phyloP scores from a whole-genome alignment of 805 yeast genomes.

The Metschnikowia baotianmanensis region DNA sequence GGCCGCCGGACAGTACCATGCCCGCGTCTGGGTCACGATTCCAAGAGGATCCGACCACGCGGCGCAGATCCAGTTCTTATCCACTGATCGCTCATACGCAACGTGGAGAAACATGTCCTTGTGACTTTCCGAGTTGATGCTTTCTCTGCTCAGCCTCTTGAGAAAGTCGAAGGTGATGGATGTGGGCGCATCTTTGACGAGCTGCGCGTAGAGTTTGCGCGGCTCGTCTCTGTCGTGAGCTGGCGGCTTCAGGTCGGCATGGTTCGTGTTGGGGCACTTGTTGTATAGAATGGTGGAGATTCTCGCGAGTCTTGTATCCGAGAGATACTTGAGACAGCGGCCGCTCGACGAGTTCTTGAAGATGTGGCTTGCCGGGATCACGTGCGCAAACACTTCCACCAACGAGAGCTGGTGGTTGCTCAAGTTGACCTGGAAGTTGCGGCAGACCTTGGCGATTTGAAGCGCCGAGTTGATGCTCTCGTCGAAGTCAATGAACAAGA shows the following conservation, averaged over 20 bases:
- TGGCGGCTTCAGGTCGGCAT: conserved; percentile 1
- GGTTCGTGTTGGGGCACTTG: conserved; percentile 42
- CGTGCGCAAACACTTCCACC: conserved; percentile 37
- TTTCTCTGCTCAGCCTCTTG: conserved; percentile 22
- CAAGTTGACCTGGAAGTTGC: conserved; percentile 42
- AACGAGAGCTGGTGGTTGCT: conserved; percentile 40
- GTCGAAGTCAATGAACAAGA: conserved; percentile 49
- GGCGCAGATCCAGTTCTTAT: conserved; percentile 80
- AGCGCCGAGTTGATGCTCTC: conserved; percentile 44
- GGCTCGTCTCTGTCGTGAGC: conserved; percentile 9
- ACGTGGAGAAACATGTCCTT: conserved; percentile 81
- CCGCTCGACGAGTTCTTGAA: conserved; percentile 19
- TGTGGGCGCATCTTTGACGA: conserved; percentile 38
- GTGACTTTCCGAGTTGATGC: conserved; percentile 23
- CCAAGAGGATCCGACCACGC: conserved; percentile 92
- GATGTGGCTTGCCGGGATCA: conserved; percentile 31
- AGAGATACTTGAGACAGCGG: conserved; percentile 25
- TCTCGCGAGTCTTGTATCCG: conserved; percentile 38
- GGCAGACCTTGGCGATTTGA: conserved; percentile 45
- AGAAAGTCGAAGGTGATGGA: conserved; percentile 37
- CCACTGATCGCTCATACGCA: conserved; percentile 79
- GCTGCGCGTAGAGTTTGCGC: conserved; percentile 26
- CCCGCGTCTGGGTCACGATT: conserved; percentile 52
- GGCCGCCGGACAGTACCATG: conserved; percentile 52
- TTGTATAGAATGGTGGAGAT: conserved; percentile 58